Conservation (phyloP, 2,329 filamentous ascomycete genomes). For the Juglanconis oblonga region DNA sequence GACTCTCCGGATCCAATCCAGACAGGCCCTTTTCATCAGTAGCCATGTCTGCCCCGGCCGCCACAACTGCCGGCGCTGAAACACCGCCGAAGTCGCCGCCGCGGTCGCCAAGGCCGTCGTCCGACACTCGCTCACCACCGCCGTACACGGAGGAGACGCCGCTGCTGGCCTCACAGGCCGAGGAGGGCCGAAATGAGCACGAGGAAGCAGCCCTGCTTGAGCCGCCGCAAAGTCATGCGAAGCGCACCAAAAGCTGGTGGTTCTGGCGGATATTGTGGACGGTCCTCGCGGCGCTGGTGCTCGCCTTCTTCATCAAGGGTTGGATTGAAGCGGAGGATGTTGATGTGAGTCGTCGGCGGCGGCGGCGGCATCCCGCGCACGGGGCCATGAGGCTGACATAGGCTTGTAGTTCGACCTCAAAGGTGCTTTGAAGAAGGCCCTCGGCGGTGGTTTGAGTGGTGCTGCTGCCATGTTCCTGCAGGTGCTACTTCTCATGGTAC, state of each 20-base stretch:
- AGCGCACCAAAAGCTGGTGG: conserved; percentile 26
- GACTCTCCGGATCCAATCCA: background rate
- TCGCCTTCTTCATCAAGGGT: conserved; percentile 40
- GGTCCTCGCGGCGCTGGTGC: conserved; percentile 28
- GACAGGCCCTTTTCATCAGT: background rate
- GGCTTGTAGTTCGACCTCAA: conserved; percentile 39
- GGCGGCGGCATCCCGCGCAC: no score
- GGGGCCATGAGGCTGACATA: background rate
- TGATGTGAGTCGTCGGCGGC: conserved; percentile 28
- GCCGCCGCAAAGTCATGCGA: conserved; percentile 14
- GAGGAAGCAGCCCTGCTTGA: conserved; percentile 22
- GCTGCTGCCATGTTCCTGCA: conserved; percentile 48
- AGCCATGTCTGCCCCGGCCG: conserved; percentile 11
- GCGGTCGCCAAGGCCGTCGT: background rate
- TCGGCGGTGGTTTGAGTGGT: conserved; percentile 45
- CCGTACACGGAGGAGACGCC: conserved; percentile 16
- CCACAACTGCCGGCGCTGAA: conserved; percentile 7
- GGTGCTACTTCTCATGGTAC: conserved; percentile 45
- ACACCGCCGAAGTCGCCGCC: conserved; percentile 8
- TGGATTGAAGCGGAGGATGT: conserved; percentile 43
- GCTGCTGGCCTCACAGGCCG: conserved; percentile 12
- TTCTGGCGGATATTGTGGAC: conserved; percentile 35
- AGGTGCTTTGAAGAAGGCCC: conserved; percentile 40
- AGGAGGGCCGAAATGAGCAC: conserved; percentile 16
- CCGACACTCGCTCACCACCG: background rate